Percentiles rank a stretch among this genome's conserved stretches.
Evolutionary conservation across 164 flowering plant genomes (phyloP).

Genomic region (Akebia trifoliata): DNA sequence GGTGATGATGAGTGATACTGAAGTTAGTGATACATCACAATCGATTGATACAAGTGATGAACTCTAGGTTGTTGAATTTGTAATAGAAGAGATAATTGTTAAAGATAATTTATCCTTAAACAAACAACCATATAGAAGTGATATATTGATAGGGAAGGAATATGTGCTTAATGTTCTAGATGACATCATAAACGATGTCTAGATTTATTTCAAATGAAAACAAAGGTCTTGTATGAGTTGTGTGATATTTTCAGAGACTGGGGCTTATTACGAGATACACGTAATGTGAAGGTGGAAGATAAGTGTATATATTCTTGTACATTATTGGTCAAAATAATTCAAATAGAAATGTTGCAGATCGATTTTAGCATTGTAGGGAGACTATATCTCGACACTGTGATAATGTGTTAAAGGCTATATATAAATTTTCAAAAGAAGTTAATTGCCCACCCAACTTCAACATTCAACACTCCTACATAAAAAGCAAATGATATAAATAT

Average conservation of each 20-base stretch:
- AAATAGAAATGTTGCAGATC: conserved; percentile 1
- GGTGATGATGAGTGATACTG: too few species aligned
- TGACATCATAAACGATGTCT: not conserved
- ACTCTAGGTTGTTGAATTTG: too few species aligned
- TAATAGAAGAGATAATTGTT: too few species aligned
- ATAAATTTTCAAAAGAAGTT: not conserved
- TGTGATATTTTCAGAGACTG: not conserved
- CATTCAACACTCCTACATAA: not conserved
- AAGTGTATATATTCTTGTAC: not conserved
- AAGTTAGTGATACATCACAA: too few species aligned
- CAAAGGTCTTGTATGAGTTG: not conserved
- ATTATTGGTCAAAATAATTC: not conserved
- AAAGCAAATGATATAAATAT: not conserved
- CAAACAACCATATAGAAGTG: too few species aligned
- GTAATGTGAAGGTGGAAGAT: not conserved
- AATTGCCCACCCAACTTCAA: not conserved
- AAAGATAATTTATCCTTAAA: too few species aligned
- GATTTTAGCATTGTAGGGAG: not conserved
- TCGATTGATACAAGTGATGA: too few species aligned
- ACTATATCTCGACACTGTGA: conserved; percentile 1
- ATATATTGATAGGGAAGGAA: too few species aligned
- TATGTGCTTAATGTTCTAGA: not conserved
- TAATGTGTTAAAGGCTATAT: not conserved
- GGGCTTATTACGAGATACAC: not conserved
- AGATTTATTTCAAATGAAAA: not conserved